Evolutionary conservation across 768 basidiomycete species (phyloP).

Genomic region (Rubroboletus pulcherrimus): DNA sequence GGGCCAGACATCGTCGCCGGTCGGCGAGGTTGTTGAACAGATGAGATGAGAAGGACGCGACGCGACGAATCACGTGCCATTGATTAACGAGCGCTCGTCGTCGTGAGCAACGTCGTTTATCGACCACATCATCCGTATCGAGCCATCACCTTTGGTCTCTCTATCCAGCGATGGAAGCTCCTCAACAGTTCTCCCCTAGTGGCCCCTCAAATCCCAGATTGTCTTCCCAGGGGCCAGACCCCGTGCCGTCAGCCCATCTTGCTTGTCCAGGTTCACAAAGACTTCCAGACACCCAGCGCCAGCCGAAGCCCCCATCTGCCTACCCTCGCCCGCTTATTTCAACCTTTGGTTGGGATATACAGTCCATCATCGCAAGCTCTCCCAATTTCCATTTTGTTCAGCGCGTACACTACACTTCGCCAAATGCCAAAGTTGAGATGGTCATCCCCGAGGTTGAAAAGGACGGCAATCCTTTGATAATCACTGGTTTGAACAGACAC

Average conservation of each 20-base stretch:
- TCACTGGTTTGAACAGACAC: constrained; percentile 57
- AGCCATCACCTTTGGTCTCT: not conserved
- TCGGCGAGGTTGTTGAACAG: not conserved
- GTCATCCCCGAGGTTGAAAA: constrained; percentile 46
- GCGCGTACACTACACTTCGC: constrained; percentile 33
- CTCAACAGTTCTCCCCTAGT: not conserved
- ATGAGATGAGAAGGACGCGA: constrained; percentile 3
- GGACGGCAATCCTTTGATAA: constrained; percentile 57
- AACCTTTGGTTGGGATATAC: constrained; percentile 50
- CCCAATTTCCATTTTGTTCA: constrained; percentile 41
- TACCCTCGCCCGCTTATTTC: constrained; percentile 28
- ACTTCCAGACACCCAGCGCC: not conserved
- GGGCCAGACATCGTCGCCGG: constrained; percentile 7
- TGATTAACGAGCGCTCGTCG: not conserved
- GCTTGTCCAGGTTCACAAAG: not conserved
- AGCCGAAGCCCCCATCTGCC: not conserved
- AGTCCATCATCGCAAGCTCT: constrained; percentile 35
- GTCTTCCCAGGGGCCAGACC: constrained; percentile 10
- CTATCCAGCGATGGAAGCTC: not conserved
- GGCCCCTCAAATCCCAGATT: not conserved
- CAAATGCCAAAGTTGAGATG: constrained; percentile 25
- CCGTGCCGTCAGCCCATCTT: not conserved
- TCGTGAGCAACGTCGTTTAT: not conserved
- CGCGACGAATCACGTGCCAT: constrained; percentile 20
- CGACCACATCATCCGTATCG: not conserved